Evolutionary conservation across 306 rosid species (phyloP).

Genomic region (Datisca glomerata): DNA sequence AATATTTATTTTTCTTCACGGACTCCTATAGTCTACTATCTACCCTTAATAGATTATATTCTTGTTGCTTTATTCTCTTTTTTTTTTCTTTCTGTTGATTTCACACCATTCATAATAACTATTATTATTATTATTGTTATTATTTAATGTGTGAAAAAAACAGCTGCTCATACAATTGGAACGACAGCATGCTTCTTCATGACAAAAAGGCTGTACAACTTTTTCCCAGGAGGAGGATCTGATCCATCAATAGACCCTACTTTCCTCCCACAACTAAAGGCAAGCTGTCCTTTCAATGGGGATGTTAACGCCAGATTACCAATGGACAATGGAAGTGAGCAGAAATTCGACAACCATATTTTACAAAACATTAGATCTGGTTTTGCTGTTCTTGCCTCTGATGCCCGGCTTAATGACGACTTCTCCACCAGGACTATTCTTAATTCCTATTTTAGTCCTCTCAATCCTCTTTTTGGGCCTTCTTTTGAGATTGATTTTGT

Average conservation of each 20-base stretch:
- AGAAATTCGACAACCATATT: constrained; percentile 39
- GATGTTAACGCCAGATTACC: constrained; percentile 32
- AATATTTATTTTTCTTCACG: too few relatives aligned
- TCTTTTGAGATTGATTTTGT: constrained; percentile 54
- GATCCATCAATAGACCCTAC: constrained; percentile 53
- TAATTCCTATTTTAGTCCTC: constrained; percentile 38
- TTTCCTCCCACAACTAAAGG: constrained; percentile 28
- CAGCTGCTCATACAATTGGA: constrained; percentile 92
- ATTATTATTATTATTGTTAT: too few relatives aligned
- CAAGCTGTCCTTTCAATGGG: constrained; percentile 48
- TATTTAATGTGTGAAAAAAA: not conserved
- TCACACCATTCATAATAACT: not conserved
- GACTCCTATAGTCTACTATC: too few relatives aligned
- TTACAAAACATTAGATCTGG: constrained; percentile 56
- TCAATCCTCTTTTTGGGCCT: constrained; percentile 34
- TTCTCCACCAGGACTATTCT: constrained; percentile 24
- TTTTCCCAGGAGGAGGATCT: constrained; percentile 41
- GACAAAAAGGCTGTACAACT: constrained; percentile 56
- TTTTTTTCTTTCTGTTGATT: not conserved
- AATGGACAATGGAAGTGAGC: constrained; percentile 42
- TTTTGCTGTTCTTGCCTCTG: constrained; percentile 69
- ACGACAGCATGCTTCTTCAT: constrained; percentile 91
- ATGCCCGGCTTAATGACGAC: constrained; percentile 62
- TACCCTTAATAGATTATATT: too few relatives aligned
- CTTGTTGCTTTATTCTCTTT: not conserved